These are phyloP conservation scores for Pseudopyricularia cyperi DNA, from an alignment of 2,329 filamentous ascomycete species.

Conservation along the genomic window DNA sequence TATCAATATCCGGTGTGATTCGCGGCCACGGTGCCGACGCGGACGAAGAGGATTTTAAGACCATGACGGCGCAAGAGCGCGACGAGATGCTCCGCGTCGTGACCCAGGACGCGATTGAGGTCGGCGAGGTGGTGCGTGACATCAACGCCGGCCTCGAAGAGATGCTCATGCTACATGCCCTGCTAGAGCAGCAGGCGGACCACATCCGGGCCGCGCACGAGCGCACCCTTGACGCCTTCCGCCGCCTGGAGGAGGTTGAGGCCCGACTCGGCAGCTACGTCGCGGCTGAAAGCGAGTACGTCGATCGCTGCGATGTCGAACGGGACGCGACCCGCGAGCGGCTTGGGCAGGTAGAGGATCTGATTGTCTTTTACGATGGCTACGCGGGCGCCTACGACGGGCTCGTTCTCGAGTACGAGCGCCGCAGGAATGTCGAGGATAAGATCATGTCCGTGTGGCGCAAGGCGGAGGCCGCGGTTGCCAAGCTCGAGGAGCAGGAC, in stretches of 20 bases:
- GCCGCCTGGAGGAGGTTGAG: constrained; percentile 54
- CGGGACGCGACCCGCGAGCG: constrained; percentile 54
- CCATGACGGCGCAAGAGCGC: constrained; percentile 63
- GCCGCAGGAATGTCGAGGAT: constrained; percentile 59
- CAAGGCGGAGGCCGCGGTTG: constrained; percentile 65
- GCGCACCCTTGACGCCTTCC: constrained; percentile 49
- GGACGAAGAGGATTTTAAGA: constrained; percentile 35
- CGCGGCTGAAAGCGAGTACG: constrained; percentile 50
- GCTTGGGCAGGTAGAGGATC: constrained; percentile 62
- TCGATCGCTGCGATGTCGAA: constrained; percentile 60
- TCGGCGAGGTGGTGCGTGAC: constrained; percentile 53
- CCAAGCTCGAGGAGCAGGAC: constrained; percentile 64
- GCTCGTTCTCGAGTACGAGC: constrained; percentile 69
- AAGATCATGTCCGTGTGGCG: constrained; percentile 62
- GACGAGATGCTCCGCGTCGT: constrained; percentile 75
- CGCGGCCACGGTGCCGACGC: constrained; percentile 37
- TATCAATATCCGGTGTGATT: constrained; percentile 56
- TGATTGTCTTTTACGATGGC: constrained; percentile 74
- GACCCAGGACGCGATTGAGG: constrained; percentile 53
- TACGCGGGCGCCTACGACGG: constrained; percentile 78
- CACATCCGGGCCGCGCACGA: constrained; percentile 40
- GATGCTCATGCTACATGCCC: constrained; percentile 60
- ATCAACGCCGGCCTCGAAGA: constrained; percentile 63
- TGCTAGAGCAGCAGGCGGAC: constrained; percentile 50
- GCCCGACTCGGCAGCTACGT: constrained; percentile 52